Base-by-base conservation (phyloP, 129 eudicot species). In the Logfia minima region DNA sequence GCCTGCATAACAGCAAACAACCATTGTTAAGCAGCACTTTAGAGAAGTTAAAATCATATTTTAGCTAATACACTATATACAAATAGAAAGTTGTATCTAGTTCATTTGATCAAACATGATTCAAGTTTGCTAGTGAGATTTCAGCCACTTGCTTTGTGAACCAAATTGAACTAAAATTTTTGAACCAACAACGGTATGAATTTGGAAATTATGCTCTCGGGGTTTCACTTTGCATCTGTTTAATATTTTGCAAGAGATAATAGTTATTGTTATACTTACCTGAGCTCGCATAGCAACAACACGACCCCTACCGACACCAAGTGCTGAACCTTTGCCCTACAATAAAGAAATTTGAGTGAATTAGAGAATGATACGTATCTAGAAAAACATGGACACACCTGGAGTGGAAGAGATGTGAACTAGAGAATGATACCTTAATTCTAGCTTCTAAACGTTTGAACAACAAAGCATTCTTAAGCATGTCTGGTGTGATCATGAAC, bases 391-490 rank as follows among this genome's bases (percentile, higher is more conserved):
- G 35, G 56, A 74, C 48, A 23, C 56, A 68, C 10, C 16, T 10
- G 26, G 31, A 18, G n/a, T 8, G 74, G 19, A 19, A 5, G 10
- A 28, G 21, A 81, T 13, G 53, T 48, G 18, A 48, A 13, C 2
- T 48, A 14, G n/a, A 48, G 1, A 48, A 48, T 48, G 1, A 48
- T 48, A 91, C 99, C 99, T 94, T 94, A 74, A 94, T 94, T 83
- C 91, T 90, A 43, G 98, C 87, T 79, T 93, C 97, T 74, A 90
- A 77, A 41, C 96, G 96, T 53, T 93, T 90, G 85, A 93, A 90
- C 96, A 93, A 90, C 13, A 97, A 97, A 78, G 98, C 98, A 85
- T 90, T 90, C 92, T 90, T 93, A 64, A 93, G 96, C 98, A 93
- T 93, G 81, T 93, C 98, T 19, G 96, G 98, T 37, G 90, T 93